Percentiles rank a stretch among this genome's conserved stretches.
Evolutionary conservation across 371 early-diverging fungal species (phyloP).

Genomic region (Ordospora pajunii): DNA sequence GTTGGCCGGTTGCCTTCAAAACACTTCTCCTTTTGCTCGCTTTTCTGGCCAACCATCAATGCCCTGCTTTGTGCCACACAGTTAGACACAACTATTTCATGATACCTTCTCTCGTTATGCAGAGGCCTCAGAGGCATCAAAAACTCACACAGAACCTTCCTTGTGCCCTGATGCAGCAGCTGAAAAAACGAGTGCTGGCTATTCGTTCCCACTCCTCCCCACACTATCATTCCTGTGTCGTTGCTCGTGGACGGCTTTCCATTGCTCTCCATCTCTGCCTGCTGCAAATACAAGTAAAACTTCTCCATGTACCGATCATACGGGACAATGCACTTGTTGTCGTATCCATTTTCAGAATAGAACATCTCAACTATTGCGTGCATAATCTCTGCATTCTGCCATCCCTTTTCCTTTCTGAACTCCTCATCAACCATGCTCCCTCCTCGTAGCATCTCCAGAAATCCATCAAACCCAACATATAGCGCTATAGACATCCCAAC

Average conservation of each 20-base stretch:
- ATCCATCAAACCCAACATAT: constrained; percentile 85
- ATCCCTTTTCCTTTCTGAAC: constrained; percentile 73
- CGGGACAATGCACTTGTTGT: constrained; percentile 85
- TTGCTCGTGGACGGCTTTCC: constrained; percentile 81
- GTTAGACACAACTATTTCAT: constrained; percentile 85
- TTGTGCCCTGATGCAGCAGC: constrained; percentile 93
- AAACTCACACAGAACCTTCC: constrained; percentile 84
- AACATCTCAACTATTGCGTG: constrained; percentile 82
- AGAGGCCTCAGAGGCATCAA: constrained; percentile 70
- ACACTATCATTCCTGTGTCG: constrained; percentile 88
- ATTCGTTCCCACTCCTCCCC: constrained; percentile 97
- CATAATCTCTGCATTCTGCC: constrained; percentile 79
- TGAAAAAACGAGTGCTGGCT: constrained; percentile 99
- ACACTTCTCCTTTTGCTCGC: constrained; percentile 64
- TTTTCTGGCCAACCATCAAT: constrained; percentile 79
- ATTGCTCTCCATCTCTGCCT: constrained; percentile 97
- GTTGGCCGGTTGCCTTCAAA: constrained; percentile 91
- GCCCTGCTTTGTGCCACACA: constrained; percentile 96
- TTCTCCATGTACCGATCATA: constrained; percentile 93
- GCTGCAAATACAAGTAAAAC: constrained; percentile 89
- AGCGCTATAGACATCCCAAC: constrained; percentile 89
- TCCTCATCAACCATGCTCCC: constrained; percentile 90
- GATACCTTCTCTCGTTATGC: constrained; percentile 64
- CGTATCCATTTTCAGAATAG: constrained; percentile 72
- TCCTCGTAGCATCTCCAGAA: constrained; percentile 76